These are phyloP conservation scores for Fusarium sororula DNA, from an alignment of 2,329 filamentous ascomycete genomes.

Conservation along the genomic window DNA sequence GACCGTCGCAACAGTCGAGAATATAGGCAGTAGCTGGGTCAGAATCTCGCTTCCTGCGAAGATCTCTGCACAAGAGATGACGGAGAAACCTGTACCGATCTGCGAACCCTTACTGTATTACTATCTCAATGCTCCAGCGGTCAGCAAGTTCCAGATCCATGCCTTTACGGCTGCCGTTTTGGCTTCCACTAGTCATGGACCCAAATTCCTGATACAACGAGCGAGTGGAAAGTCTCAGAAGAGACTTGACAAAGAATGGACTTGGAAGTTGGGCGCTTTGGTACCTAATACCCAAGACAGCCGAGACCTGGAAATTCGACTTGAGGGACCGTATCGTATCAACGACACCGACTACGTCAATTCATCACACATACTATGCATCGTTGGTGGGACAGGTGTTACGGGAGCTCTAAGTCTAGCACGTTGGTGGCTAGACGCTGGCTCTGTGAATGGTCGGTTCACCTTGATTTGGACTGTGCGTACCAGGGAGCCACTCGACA, in stretches of 20 bases:
- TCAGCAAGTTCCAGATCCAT: background rate
- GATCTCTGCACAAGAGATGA: too few relatives aligned
- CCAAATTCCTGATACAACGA: background rate
- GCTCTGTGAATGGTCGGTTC: background rate
- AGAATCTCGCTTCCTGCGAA: too few relatives aligned
- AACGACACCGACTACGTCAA: background rate
- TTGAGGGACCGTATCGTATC: background rate
- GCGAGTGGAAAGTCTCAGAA: accelerated
- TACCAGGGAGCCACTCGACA: too few relatives aligned
- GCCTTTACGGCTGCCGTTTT: background rate
- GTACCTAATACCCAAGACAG: background rate
- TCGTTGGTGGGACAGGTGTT: background rate
- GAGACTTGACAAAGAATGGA: background rate
- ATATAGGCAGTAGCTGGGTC: too few relatives aligned
- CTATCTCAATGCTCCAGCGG: background rate
- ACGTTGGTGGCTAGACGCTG: background rate
- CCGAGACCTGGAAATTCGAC: background rate
- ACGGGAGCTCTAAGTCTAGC: background rate
- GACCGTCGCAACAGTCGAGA: too few relatives aligned
- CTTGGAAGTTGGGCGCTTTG: background rate
- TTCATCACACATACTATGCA: background rate
- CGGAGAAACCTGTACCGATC: background rate
- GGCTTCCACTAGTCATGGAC: background rate
- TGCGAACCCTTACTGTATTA: background rate
- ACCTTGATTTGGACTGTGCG: background rate